phyloP scores from a whole-genome alignment of 1,139 yeast species.

The Pichia sp. region DNA sequence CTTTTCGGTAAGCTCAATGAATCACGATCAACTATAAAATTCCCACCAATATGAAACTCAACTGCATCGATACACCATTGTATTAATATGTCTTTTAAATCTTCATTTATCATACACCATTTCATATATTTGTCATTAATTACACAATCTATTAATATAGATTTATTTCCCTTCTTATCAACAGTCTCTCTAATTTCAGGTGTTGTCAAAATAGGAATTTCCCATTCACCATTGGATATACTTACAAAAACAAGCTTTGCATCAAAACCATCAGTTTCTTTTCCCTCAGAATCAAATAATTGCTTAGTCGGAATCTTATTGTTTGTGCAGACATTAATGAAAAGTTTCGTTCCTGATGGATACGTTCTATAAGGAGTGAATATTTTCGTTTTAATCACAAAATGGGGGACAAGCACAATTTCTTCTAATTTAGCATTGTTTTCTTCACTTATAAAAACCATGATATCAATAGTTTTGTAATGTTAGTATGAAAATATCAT shows the following conservation, averaged over 20 bases:
- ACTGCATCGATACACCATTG: constrained; percentile 68
- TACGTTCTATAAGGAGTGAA: constrained; percentile 31
- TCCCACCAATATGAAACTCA: constrained; percentile 42
- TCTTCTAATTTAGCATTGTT: constrained; percentile 8
- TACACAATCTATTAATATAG: constrained; percentile 72
- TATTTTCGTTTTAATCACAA: constrained; percentile 58
- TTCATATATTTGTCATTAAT: constrained; percentile 54
- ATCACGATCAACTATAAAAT: constrained; percentile 39
- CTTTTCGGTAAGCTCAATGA: constrained; percentile 49
- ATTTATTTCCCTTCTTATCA: constrained; percentile 65
- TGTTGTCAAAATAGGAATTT: constrained; percentile 72
- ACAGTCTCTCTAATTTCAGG: constrained; percentile 41
- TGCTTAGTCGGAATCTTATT: constrained; percentile 50
- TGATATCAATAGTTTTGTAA: too few species aligned
- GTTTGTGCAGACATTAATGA: constrained; percentile 70
- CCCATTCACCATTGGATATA: constrained; percentile 74
- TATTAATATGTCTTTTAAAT: constrained; percentile 42
- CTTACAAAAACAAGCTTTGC: constrained; percentile 56
- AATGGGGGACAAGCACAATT: constrained; percentile 50
- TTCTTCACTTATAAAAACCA: constrained; percentile 7
- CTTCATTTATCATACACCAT: constrained; percentile 53
- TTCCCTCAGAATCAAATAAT: constrained; percentile 2
- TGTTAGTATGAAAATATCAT: too few species aligned
- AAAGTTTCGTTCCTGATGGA: constrained; percentile 52
- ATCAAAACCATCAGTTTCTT: constrained; percentile 38